These are phyloP conservation scores for Iodosphaeria phyllophila DNA, from an alignment of 2,329 filamentous ascomycete species.

Conservation along the genomic window DNA sequence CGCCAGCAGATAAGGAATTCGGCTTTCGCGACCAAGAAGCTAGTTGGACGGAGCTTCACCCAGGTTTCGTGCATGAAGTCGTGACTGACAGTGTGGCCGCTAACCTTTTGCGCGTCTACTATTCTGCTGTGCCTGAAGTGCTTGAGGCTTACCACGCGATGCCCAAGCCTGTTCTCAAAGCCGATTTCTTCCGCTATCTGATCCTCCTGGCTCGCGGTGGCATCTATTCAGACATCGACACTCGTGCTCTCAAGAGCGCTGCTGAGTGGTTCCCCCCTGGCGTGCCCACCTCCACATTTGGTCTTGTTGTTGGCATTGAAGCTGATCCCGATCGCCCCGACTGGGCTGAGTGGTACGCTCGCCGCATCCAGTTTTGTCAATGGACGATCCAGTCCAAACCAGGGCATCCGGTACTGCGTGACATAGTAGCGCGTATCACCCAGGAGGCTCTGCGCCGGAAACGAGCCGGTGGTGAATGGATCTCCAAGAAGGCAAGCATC, in stretches of 20 bases:
- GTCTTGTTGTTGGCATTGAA: slow-evolving; percentile 86
- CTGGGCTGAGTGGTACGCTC: slow-evolving; percentile 91
- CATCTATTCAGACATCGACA: slow-evolving; percentile 86
- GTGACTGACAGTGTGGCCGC: slow-evolving; percentile 79
- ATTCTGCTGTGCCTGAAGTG: slow-evolving; percentile 64
- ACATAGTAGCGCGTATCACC: slow-evolving; percentile 75
- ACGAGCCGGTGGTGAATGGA: slow-evolving; percentile 28
- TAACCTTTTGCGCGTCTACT: slow-evolving; percentile 69
- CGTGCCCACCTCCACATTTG: slow-evolving; percentile 60
- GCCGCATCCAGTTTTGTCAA: slow-evolving; percentile 93
- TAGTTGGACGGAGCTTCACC: slow-evolving; percentile 75
- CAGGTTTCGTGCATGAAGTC: slow-evolving; percentile 87
- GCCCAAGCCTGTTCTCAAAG: slow-evolving; percentile 57
- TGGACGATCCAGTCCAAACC: slow-evolving; percentile 97
- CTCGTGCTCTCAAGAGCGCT: slow-evolving; percentile 63
- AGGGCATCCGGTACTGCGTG: slow-evolving; percentile 77
- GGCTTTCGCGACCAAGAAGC: slow-evolving; percentile 68
- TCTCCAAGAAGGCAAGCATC: slow-evolving; percentile 48
- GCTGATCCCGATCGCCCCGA: slow-evolving; percentile 85
- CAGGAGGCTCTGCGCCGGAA: slow-evolving; percentile 62
- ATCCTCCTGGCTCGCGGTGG: slow-evolving; percentile 42
- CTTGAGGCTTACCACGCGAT: slow-evolving; percentile 58
- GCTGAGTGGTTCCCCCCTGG: slow-evolving; percentile 70
- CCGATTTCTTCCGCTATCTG: slow-evolving; percentile 63
- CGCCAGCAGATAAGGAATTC: slow-evolving; percentile 61